phyloP scores from a whole-genome alignment of 163 green algal genomes.

The Scenedesmus sp. region DNA sequence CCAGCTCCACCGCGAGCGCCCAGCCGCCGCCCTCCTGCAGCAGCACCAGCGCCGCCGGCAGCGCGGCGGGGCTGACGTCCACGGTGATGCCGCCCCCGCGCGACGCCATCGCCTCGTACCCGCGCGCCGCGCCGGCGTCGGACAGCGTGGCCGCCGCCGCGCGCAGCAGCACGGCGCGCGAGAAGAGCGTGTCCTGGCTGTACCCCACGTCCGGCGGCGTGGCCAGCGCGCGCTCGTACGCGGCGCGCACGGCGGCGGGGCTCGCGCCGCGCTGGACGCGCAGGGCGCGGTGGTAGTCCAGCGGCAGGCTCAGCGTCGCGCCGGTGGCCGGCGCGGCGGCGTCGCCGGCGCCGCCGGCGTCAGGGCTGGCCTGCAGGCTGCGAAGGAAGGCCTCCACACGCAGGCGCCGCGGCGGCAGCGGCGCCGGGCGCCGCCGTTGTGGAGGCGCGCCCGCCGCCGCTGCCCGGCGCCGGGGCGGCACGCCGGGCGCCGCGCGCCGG shows the following conservation, averaged over 20 bases:
- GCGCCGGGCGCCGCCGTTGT: no score
- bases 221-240: constrained; percentile 20
- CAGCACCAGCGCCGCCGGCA: constrained; percentile 57
- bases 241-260: background rate
- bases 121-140: constrained; percentile 10
- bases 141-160: constrained; percentile 40
- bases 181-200: constrained; percentile 51
- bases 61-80: constrained; percentile 49
- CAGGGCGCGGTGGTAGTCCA: constrained; percentile 15
- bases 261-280: background rate
- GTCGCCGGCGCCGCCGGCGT: no score
- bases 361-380: no score
- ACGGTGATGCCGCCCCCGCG: constrained; percentile 20
- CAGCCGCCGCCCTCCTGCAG: constrained; percentile 57
- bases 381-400: no score
- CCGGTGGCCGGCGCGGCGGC: no score
- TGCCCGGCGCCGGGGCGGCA: no score
- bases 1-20: constrained; percentile 44
- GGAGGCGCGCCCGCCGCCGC: no score
- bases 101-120: constrained; percentile 17
- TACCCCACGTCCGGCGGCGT: constrained; percentile 31
- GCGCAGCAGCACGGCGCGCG: constrained; percentile 53
- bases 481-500: no score
- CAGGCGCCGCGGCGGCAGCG: no score
- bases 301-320: background rate